A percentile compares a stretch with the other conserved stretches of the same genome.
Conservation (phyloP, 306 rosid species). For the Cajanus cajan region DNA sequence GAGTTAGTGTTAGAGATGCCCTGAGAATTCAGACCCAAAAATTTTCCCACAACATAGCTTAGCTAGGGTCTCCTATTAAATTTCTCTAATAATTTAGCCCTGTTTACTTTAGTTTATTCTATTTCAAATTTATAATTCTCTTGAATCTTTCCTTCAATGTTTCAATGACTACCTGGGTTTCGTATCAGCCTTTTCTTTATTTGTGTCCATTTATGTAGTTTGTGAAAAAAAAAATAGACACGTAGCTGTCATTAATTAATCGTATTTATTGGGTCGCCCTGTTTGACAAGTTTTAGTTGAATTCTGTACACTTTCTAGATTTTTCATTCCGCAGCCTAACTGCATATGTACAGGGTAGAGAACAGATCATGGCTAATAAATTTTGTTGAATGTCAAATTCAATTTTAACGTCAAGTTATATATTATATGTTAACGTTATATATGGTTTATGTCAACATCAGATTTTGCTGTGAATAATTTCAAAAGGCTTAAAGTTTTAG, state of each 20-base stretch:
- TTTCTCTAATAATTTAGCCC: slow-evolving; percentile 34
- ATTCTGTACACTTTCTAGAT: neutral
- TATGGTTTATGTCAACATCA: neutral
- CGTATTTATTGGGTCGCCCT: neutral
- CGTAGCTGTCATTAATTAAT: neutral
- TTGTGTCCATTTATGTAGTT: neutral
- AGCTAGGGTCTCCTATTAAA: neutral
- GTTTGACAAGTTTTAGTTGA: slow-evolving; percentile 14
- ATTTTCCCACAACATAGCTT: neutral
- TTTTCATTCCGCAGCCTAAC: slow-evolving; percentile 6
- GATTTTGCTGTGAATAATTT: neutral
- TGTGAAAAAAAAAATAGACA: neutral
- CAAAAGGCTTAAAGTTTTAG: neutral
- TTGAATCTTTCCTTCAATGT: neutral
- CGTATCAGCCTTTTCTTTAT: neutral
- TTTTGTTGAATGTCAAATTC: neutral
- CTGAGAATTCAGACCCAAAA: neutral
- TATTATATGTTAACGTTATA: neutral
- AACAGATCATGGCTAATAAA: neutral
- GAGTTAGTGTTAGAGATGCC: neutral
- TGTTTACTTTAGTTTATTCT: neutral
- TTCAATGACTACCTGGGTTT: neutral
- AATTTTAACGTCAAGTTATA: neutral
- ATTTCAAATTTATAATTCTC: slow-evolving; percentile 6
- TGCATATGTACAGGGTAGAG: neutral